Conservation (phyloP, 257 asterid species). For the Salvia miltiorrhiza region DNA sequence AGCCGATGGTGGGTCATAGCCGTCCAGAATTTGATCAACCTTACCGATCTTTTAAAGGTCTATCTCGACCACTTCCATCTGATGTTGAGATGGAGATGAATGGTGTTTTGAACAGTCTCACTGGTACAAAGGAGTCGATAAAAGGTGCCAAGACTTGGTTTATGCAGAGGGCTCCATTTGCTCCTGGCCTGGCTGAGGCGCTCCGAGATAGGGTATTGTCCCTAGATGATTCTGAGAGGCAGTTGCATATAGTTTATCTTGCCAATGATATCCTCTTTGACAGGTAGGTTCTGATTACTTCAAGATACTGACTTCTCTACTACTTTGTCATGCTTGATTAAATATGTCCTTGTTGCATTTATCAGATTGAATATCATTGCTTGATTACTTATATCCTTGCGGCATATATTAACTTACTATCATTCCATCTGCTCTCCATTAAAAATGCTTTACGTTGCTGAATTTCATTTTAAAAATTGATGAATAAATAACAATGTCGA, state of each 20-base stretch:
- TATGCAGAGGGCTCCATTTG: constrained; percentile 89
- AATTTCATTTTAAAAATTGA: background rate
- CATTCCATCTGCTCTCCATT: background rate
- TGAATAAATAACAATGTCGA: background rate
- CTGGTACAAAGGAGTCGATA: constrained; percentile 96
- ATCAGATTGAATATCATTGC: background rate
- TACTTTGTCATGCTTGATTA: background rate
- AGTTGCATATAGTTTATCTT: constrained; percentile 83
- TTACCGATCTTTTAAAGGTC: constrained; percentile 60
- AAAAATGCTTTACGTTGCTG: background rate
- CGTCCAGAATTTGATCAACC: constrained; percentile 76
- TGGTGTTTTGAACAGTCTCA: constrained; percentile 74
- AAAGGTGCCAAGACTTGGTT: constrained; percentile 98
- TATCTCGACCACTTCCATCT: constrained; percentile 82
- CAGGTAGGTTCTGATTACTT: constrained; percentile 46
- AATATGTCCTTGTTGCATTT: constrained; percentile 11
- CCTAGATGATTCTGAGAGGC: constrained; percentile 90
- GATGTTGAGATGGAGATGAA: constrained; percentile 89
- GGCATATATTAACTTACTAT: background rate
- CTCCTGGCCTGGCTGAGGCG: constrained; percentile 81
- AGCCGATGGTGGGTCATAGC: constrained; percentile 51
- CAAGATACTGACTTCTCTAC: constrained; percentile 5
- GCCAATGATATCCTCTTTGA: constrained; percentile 96
- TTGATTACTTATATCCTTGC: background rate
- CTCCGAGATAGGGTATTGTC: constrained; percentile 77